Evolutionary conservation across 257 asterid species (phyloP), one percentile per base, ranked within the genome.

Genomic region (Ballota nigra): DNA sequence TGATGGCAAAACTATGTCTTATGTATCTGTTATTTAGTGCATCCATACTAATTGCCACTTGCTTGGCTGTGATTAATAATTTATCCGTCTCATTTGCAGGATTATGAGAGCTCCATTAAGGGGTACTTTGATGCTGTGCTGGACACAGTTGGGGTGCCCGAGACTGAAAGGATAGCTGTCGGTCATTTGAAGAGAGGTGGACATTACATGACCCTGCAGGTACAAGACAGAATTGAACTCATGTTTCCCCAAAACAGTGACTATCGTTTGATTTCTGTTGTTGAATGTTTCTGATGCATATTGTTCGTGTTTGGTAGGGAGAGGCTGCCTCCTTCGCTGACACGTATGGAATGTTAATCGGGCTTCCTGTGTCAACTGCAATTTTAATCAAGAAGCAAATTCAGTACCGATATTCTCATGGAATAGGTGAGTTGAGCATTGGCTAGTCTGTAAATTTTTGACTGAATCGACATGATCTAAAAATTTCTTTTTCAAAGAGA

Each of bases 161-260:
- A 95, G 83, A 92, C 96, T 0, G 99, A 95, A 81, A 92, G 81
- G 76, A 76, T 84, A 38, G 89, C 94, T 43, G 78, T 89, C 63
- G 83, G 80, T 82, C 88, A 88, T 78, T 83, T 95, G 84, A 92
- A 75, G 88, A 92, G 86, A 87, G 97, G 98, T 43, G 99, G 99
- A 31, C 90, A 89, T 73, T 95, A 95, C 83, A 92, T 95, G 99
- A 95, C 98, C 24, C 66, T 95, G 85, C 98, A 92, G 98, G 98
- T 90, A 80, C 49, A 59, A 19, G 16, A 55, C 5, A 41, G 51
- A 23, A 43, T 55, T 40, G 13, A 63, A 7, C 23, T 59, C 59
- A 47, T 59, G 49, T 70, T 47, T 43, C 23, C 60, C 28, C 13
- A 10, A 66, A 57, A 66, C 5, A 51, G 4, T 24, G 29, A n/a